Percentiles rank a stretch among this genome's conserved stretches.
Conservation (phyloP, 2,329 filamentous ascomycete species). For the Diaporthe vexans region DNA sequence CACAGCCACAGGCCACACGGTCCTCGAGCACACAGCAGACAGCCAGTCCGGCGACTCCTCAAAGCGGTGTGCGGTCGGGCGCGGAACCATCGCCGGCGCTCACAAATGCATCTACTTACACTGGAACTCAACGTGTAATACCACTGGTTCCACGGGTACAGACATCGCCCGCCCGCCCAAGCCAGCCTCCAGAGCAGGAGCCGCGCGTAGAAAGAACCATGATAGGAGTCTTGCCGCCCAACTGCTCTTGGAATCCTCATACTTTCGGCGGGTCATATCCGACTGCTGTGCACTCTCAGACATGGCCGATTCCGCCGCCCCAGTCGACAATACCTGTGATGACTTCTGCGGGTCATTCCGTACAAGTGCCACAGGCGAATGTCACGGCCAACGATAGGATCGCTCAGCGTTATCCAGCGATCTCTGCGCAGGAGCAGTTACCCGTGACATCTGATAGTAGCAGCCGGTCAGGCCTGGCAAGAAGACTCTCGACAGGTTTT, state of each 20-base stretch:
- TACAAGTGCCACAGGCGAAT: slow-evolving; percentile 56
- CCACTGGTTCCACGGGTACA: slow-evolving; percentile 44
- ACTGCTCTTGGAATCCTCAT: slow-evolving; percentile 41
- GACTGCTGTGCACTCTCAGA: slow-evolving; percentile 50
- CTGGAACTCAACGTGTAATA: slow-evolving; percentile 41
- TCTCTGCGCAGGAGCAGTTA: slow-evolving; percentile 57
- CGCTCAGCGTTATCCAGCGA: slow-evolving; percentile 54
- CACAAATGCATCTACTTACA: slow-evolving; percentile 39
- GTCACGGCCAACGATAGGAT: slow-evolving; percentile 51
- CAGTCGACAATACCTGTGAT: slow-evolving; percentile 45
- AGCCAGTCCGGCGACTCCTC: slow-evolving; percentile 37
- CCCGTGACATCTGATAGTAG: slow-evolving; percentile 55
- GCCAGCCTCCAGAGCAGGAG: slow-evolving; percentile 45
- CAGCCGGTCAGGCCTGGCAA: slow-evolving; percentile 53
- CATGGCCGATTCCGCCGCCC: slow-evolving; percentile 60
- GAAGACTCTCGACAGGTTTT: slow-evolving; percentile 60
- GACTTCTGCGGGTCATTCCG: slow-evolving; percentile 53
- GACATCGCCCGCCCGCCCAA: slow-evolving; percentile 39
- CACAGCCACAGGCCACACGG: slow-evolving; percentile 45
- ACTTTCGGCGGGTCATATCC: slow-evolving; percentile 48
- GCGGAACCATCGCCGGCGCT: slow-evolving; percentile 30
- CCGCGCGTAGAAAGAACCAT: slow-evolving; percentile 32
- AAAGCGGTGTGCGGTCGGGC: slow-evolving; percentile 18
- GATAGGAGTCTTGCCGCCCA: slow-evolving; percentile 29
- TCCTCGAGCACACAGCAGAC: slow-evolving; percentile 40